A percentile compares a stretch with the other conserved stretches of the same genome.
Evolutionary conservation across 2,329 filamentous ascomycete species (phyloP).

Genomic region (Albifimbria verrucaria): DNA sequence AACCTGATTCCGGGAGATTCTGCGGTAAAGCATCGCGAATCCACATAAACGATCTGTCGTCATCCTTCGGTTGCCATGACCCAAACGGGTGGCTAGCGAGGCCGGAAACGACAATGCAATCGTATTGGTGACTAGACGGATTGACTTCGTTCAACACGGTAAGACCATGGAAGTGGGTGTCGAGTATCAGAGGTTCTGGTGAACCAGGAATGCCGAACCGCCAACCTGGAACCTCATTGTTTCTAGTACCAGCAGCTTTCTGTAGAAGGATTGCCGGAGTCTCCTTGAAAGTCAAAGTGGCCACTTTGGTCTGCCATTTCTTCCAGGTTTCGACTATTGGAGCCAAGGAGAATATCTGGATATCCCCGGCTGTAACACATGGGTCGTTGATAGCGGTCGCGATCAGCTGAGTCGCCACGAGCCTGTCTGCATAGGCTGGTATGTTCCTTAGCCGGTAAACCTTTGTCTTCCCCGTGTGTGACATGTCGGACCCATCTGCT

Average conservation of each 20-base stretch:
- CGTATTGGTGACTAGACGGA: neutral
- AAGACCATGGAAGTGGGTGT: neutral
- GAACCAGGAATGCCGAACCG: neutral
- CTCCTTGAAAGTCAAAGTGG: neutral
- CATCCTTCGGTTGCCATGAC: constrained; percentile 8
- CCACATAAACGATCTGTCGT: constrained; percentile 8
- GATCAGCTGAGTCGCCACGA: neutral
- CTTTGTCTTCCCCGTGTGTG: no score
- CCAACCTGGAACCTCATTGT: neutral
- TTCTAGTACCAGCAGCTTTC: no score
- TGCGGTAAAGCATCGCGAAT: constrained; percentile 5
- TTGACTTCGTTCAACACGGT: neutral
- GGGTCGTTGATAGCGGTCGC: neutral
- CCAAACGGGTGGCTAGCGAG: constrained; percentile 8
- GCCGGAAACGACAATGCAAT: constrained; percentile 8
- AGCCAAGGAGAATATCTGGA: neutral
- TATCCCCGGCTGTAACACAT: neutral
- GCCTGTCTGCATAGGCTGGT: neutral
- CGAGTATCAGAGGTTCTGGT: neutral
- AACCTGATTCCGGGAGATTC: neutral
- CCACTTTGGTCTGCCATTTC: neutral
- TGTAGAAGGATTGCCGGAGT: neutral
- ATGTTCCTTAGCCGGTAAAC: neutral
- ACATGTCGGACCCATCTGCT: no score
- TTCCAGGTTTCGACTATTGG: neutral